Base-by-base conservation (phyloP, 225 moss, liverwort and hornwort species). In the Pseudisothecium myosuroides region DNA sequence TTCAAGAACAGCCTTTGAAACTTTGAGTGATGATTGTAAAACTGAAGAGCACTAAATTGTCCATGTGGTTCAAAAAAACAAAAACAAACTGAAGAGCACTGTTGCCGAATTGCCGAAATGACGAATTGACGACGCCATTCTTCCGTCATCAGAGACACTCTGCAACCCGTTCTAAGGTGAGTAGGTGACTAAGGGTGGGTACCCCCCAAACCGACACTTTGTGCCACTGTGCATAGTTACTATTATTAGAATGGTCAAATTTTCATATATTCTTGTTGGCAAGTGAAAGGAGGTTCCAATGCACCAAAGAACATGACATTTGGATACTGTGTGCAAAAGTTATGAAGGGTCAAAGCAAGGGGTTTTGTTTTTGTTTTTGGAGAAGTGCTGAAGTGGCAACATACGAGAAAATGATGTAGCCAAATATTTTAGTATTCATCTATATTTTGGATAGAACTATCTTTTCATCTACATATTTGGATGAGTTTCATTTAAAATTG, bases 221-320 rank as follows among this genome's bases (percentile, higher is more conserved):
- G 39, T 39, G 39, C 14, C 26, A 24, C 1, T 41, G 5, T 19
- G 19, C 14, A 41, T 41, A 26, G 2, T 71, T 24, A 12, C 24
- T 24, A 41, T n/a, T 37, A 37, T 65, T 24, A 12, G 1, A 12
- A 2, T n/a, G 3, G 10, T 17, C 10, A 45, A 73, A 14, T 11
- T 73, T 72, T 45, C 6, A 23, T 29, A 10, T 47, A 29, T 29
- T 45, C 11, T 29, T 28, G 4, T 47, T 17, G 17, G 45, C 3
- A 45, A 45, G 43, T 72, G 43, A 72, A 72, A 43, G 27, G 15
- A 43, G 15, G 45, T 45, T 45, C 6, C 10, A 73, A 17, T 0
- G 0, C 10, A 28, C 5, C 16, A 43, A 72, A 43, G 16, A 72
- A 43, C 0, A 3, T 0, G 1, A 10, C 2, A 45, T 73, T 73